Evolutionary conservation across 768 basidiomycete genomes (phyloP), one percentile per base, ranked within the genome.

Genomic region (Lactarius indigo): DNA sequence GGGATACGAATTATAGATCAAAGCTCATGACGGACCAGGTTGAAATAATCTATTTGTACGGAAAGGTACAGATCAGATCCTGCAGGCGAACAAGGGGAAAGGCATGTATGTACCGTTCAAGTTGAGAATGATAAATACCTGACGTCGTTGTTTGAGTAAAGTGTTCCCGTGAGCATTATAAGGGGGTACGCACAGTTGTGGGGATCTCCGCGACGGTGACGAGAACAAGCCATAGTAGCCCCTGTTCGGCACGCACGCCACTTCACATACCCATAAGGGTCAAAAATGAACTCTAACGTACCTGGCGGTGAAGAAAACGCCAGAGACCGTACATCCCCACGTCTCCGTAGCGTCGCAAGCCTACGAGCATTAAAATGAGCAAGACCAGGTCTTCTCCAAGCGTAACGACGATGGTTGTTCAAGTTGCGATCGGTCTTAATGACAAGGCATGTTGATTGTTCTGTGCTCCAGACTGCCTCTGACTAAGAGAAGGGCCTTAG

Each of bases 121-220:
- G 58, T 68, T 42, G 6, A 66, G 59, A 17, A 62, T 33, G 12
- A 68, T 57, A 56, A 66, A 65, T 8, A 68, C 64, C 64, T 66
- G 35, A 20, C 20, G 33, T 10, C 30, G 15, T 10, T 2, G 39
- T 13, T n/a, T 61, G 35, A 68, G 30, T 28, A 47, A 6, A 18
- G 10, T 26, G 4, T 57, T n/a, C 39, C 13, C 37, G 39, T 41
- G 50, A 44, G 55, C 20, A 5, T 55, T 54, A 30, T 3, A 28
- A 9, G 28, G 26, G 3, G 5, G 8, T 37, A 60, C 64, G 58
- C 37, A 65, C 68, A 39, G 64, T 61, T 13, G 64, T 35, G 33
- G 68, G 68, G 12, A 68, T 64, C n/a, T 68, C 68, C 37, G 68
- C 67, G 18, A 68, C 3, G 2, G 67, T 68, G 39, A 68, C 64